phyloP scores from a whole-genome alignment of 495 filamentous ascomycete genomes.

The Evansstolkia leycettana region DNA sequence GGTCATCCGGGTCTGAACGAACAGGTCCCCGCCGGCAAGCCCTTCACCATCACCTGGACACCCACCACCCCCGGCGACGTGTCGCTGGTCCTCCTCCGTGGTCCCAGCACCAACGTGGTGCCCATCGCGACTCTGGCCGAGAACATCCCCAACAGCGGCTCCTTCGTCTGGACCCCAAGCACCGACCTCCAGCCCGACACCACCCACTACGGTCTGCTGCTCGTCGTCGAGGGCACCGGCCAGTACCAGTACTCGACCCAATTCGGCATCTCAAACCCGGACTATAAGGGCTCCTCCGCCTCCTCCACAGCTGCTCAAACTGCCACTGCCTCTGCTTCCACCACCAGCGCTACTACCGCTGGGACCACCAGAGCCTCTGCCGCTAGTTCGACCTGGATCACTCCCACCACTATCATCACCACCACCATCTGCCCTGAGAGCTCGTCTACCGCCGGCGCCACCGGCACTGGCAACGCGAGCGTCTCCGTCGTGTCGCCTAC shows the following conservation, averaged over 20 bases:
- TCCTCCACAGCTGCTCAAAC: background rate
- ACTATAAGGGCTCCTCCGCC: constrained; percentile 27
- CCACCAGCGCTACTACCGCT: constrained; percentile 5
- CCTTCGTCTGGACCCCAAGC: constrained; percentile 43
- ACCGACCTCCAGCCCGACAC: constrained; percentile 32
- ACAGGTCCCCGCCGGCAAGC: constrained; percentile 39
- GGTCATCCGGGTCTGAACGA: constrained; percentile 35
- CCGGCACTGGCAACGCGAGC: constrained; percentile 13
- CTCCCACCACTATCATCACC: constrained; percentile 9
- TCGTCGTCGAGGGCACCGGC: constrained; percentile 50
- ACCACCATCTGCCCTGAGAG: constrained; percentile 11
- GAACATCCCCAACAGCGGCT: constrained; percentile 44
- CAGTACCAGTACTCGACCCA: constrained; percentile 59
- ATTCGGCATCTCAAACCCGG: constrained; percentile 49
- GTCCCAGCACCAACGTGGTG: constrained; percentile 43
- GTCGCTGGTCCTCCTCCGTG: constrained; percentile 51
- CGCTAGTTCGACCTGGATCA: constrained; percentile 8
- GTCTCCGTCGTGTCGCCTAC: constrained; percentile 9
- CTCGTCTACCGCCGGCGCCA: constrained; percentile 1
- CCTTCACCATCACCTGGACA: constrained; percentile 51
- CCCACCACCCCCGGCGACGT: constrained; percentile 34
- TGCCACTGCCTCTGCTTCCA: constrained; percentile 16
- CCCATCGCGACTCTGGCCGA: constrained; percentile 44
- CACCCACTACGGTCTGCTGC: constrained; percentile 52
- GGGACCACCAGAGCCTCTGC: constrained; percentile 5